These are phyloP conservation scores for Geotrichum cucujoidarum DNA, from an alignment of 1,139 yeast genomes.

Conservation along the genomic window DNA sequence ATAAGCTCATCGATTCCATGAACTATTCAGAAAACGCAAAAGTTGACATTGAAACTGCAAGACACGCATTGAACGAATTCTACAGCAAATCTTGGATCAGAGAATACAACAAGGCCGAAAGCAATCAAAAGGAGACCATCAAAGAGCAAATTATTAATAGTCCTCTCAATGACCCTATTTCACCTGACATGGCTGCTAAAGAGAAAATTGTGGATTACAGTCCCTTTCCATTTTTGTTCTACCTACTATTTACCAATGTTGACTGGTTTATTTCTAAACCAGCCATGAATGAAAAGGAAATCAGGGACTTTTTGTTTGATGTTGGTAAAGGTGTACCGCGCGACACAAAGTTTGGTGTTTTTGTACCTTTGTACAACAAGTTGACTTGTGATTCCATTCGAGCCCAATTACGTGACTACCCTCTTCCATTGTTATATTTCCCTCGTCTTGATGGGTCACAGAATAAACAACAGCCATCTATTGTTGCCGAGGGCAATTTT, in stretches of 20 bases:
- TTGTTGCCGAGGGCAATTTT: constrained; percentile 45
- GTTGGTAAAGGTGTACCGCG: constrained; percentile 81
- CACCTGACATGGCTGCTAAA: constrained; percentile 45
- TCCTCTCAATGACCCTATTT: constrained; percentile 45
- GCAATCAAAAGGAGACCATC: constrained; percentile 42
- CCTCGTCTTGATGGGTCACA: constrained; percentile 39
- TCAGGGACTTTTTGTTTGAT: constrained; percentile 58
- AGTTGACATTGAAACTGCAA: constrained; percentile 36
- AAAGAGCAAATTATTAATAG: constrained; percentile 48
- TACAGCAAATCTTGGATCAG: constrained; percentile 71
- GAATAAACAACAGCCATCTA: constrained; percentile 29
- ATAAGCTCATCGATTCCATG: constrained; percentile 24
- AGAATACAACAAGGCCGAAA: constrained; percentile 28
- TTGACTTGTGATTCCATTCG: constrained; percentile 49
- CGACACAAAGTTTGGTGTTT: constrained; percentile 60
- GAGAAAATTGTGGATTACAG: constrained; percentile 55
- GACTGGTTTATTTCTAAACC: constrained; percentile 54
- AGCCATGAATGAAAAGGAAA: constrained; percentile 46
- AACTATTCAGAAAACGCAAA: constrained; percentile 26
- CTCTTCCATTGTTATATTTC: constrained; percentile 51
- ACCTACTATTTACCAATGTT: constrained; percentile 52
- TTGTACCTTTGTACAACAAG: constrained; percentile 57
- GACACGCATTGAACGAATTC: constrained; percentile 38
- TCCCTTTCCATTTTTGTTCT: constrained; percentile 60
- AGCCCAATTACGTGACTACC: constrained; percentile 61